Evolutionary conservation across 768 basidiomycete species (phyloP).

Genomic region (Cystofilobasidium bisporidii): DNA sequence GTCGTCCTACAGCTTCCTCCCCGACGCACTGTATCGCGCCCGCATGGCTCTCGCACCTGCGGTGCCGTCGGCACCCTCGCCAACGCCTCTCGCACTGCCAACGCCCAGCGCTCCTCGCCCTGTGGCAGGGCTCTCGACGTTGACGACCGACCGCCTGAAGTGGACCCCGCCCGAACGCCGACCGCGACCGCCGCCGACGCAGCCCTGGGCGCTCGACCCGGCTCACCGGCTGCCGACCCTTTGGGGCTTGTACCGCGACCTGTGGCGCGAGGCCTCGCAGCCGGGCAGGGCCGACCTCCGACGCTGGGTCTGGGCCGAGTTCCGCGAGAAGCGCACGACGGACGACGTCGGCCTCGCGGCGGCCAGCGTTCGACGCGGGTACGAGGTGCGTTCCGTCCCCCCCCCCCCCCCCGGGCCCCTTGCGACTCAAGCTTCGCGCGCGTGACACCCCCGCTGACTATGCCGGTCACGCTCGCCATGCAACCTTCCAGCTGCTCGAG

Average conservation of each 20-base stretch:
- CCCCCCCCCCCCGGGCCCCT: too few species aligned
- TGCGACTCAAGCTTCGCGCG: too few species aligned
- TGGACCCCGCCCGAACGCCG: not conserved
- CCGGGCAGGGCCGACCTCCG: not conserved
- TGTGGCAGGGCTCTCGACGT: too few species aligned
- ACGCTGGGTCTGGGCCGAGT: not conserved
- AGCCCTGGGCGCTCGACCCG: not conserved
- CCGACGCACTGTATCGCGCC: too few species aligned
- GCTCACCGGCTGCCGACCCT: conserved; percentile 1
- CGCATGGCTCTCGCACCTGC: too few species aligned
- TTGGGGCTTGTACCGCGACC: conserved; percentile 10
- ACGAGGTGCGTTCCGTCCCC: not conserved
- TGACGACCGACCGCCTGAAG: too few species aligned
- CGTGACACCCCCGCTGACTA: too few species aligned
- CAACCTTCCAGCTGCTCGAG: not conserved
- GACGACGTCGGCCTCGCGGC: not conserved
- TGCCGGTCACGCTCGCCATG: too few species aligned
- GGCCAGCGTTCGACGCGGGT: not conserved
- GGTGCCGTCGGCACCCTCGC: too few species aligned
- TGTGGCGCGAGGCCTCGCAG: not conserved
- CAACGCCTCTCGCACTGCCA: too few species aligned
- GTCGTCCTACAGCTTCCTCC: too few species aligned
- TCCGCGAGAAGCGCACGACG: not conserved
- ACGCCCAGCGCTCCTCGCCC: too few species aligned
- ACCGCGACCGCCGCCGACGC: not conserved